Evolutionary conservation across 805 yeast genomes (phyloP).

Genomic region (Cyberlindnera nakhonratchasimensis): DNA sequence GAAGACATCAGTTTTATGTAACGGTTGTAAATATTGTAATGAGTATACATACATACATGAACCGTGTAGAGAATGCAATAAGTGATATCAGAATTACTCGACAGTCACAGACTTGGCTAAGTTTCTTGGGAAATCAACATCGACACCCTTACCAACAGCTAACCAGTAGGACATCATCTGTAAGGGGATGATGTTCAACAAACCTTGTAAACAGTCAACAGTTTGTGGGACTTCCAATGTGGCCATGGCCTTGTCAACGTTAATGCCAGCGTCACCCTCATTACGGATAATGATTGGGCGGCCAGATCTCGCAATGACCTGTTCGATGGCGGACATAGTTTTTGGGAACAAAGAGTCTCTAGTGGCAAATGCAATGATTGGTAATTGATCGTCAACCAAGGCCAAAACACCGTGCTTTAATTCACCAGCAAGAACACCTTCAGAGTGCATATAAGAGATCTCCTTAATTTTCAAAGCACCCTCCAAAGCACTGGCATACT

Average conservation of each 20-base stretch:
- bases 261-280: slow-evolving; percentile 67
- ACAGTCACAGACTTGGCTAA: slow-evolving; percentile 98
- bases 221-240: slow-evolving; percentile 90
- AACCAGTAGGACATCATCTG: slow-evolving; percentile 97
- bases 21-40: too few species aligned
- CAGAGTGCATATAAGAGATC: slow-evolving; percentile 97
- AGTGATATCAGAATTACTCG: slow-evolving; percentile 66
- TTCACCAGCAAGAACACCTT: slow-evolving; percentile 99
- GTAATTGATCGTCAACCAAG: slow-evolving; percentile 87
- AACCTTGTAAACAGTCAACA: slow-evolving; percentile 96
- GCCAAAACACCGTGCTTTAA: slow-evolving; percentile 98
- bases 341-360: slow-evolving; percentile 95
- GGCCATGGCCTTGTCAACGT: slow-evolving; percentile 53
- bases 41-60: too few species aligned
- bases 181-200: slow-evolving; percentile 88
- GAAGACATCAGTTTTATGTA: too few species aligned
- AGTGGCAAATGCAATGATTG: slow-evolving; percentile 94
- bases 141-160: slow-evolving; percentile 91
- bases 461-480: slow-evolving; percentile 98
- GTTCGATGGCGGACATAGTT: slow-evolving; percentile 92
- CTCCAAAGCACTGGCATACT: slow-evolving; percentile 94
- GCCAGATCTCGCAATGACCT: slow-evolving; percentile 96
- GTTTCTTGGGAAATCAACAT: slow-evolving; percentile 98
- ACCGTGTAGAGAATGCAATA: too few species aligned
- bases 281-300: slow-evolving; percentile 92